Percentiles rank a stretch among this genome's conserved stretches.
phyloP scores from a whole-genome alignment of 2,329 filamentous ascomycete genomes.

The Ceratocystis cubensis region DNA sequence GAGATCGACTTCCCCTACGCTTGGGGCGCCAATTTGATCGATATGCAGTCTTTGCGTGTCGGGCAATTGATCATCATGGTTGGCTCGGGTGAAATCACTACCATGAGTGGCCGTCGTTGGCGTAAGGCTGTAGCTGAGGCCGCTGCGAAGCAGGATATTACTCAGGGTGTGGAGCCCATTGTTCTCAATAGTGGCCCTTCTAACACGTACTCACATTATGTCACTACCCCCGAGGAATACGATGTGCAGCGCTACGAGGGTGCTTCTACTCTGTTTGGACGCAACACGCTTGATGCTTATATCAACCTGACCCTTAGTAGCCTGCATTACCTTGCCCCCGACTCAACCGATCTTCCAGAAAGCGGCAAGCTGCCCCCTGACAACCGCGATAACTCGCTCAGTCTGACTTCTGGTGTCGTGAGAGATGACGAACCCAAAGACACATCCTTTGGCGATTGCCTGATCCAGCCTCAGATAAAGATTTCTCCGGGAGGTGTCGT shows the following conservation, averaged over 20 bases:
- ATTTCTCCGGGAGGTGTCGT: slow-evolving; percentile 44
- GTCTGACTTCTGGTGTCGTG: slow-evolving; percentile 67
- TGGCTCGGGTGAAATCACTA: slow-evolving; percentile 77
- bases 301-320: slow-evolving; percentile 64
- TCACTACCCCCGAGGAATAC: slow-evolving; percentile 25
- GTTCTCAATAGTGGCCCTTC: slow-evolving; percentile 78
- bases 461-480: slow-evolving; percentile 36
- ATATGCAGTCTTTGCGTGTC: slow-evolving; percentile 70
- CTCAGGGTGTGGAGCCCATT: slow-evolving; percentile 38
- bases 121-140: slow-evolving; percentile 51
- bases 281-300: slow-evolving; percentile 72
- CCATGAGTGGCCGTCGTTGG: slow-evolving; percentile 85
- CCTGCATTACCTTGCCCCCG: slow-evolving; percentile 51
- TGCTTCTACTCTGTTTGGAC: slow-evolving; percentile 76
- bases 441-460: slow-evolving; percentile 56
- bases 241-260: slow-evolving; percentile 78
- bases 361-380: slow-evolving; percentile 56
- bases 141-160: slow-evolving; percentile 32
- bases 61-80: slow-evolving; percentile 76
- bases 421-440: slow-evolving; percentile 55
- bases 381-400: slow-evolving; percentile 60
- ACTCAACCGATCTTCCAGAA: slow-evolving; percentile 30
- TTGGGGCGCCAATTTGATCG: slow-evolving; percentile 82
- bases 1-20: slow-evolving; percentile 61
- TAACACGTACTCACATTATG: slow-evolving; percentile 60